phyloP scores from a whole-genome alignment of 2,329 filamentous ascomycete genomes.

The Xylariaceae sp. region DNA sequence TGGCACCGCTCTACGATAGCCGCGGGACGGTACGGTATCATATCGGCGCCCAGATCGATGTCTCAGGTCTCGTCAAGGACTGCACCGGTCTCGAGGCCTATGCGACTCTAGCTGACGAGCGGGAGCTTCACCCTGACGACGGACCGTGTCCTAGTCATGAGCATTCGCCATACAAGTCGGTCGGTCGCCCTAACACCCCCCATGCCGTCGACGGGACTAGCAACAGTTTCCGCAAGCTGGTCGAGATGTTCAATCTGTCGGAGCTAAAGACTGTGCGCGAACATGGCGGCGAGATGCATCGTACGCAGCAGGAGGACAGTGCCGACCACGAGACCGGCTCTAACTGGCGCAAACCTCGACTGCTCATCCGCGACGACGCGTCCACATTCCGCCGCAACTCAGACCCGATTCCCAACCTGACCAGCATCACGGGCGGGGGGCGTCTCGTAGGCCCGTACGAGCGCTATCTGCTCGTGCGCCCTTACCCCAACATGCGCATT shows the following conservation, averaged over 20 bases:
- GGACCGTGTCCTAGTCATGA: no score
- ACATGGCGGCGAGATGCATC: slow-evolving; percentile 63
- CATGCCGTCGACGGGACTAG: no score
- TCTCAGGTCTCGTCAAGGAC: slow-evolving; percentile 66
- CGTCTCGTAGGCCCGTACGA: slow-evolving; percentile 46
- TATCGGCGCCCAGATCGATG: slow-evolving; percentile 70
- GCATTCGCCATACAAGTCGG: no score
- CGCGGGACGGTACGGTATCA: slow-evolving; percentile 64
- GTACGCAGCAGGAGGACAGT: slow-evolving; percentile 43
- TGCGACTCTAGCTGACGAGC: no score
- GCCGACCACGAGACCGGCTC: slow-evolving; percentile 33
- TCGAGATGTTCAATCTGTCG: slow-evolving; percentile 65
- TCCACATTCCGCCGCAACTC: slow-evolving; percentile 9
- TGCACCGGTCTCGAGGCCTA: slow-evolving; percentile 64
- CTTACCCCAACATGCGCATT: slow-evolving; percentile 63
- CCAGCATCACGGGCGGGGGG: slow-evolving; percentile 24
- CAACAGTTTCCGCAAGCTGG: slow-evolving; percentile 58
- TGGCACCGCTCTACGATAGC: slow-evolving; percentile 68
- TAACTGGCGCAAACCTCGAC: slow-evolving; percentile 40
- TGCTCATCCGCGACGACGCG: slow-evolving; percentile 40
- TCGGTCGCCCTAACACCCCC: no score
- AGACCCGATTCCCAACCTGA: slow-evolving; percentile 5
- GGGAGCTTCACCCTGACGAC: no score
- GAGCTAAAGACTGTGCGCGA: slow-evolving; percentile 65
- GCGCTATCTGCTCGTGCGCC: slow-evolving; percentile 63